A percentile compares a stretch with the other conserved stretches of the same genome.
These are phyloP conservation scores for Boletus rex-veris DNA, from an alignment of 768 basidiomycete species.

Conservation along the genomic window DNA sequence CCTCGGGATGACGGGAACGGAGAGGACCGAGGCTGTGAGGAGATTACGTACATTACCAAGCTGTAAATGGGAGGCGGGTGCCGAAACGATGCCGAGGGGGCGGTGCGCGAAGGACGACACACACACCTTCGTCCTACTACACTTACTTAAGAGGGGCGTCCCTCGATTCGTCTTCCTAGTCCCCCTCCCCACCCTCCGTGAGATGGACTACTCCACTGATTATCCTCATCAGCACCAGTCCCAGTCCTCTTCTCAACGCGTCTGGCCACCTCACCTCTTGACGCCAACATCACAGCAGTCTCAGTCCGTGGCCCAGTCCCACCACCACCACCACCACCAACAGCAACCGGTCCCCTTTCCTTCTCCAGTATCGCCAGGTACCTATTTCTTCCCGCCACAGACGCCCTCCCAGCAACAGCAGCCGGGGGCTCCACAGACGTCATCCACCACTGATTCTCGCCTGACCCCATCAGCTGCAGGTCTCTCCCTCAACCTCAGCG, in stretches of 20 bases:
- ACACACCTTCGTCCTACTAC: background rate
- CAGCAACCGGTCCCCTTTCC: slow-evolving; percentile 19
- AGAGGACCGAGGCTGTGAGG: background rate
- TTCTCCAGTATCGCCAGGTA: slow-evolving; percentile 23
- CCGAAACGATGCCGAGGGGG: slow-evolving; percentile 6
- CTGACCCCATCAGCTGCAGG: slow-evolving; percentile 25
- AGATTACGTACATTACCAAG: slow-evolving; percentile 18
- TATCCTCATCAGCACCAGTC: slow-evolving; percentile 33
- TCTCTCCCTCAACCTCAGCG: slow-evolving; percentile 66
- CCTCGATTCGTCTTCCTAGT: background rate
- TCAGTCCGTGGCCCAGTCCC: too few species aligned
- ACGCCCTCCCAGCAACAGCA: slow-evolving; percentile 14
- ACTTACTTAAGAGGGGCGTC: slow-evolving; percentile 4
- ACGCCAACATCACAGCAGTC: background rate
- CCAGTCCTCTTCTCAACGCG: slow-evolving; percentile 32
- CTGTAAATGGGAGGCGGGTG: slow-evolving; percentile 9
- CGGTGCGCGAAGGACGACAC: slow-evolving; percentile 7
- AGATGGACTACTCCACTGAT: slow-evolving; percentile 24
- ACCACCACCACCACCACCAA: background rate
- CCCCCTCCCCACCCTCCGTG: background rate
- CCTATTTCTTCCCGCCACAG: slow-evolving; percentile 23
- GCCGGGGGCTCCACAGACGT: slow-evolving; percentile 9
- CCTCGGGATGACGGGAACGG: slow-evolving; percentile 3
- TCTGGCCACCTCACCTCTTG: slow-evolving; percentile 21
- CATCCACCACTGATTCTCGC: slow-evolving; percentile 13